These are phyloP conservation scores for Pterocarpus macrocarpus DNA, from an alignment of 306 rosid genomes.

Conservation along the genomic window DNA sequence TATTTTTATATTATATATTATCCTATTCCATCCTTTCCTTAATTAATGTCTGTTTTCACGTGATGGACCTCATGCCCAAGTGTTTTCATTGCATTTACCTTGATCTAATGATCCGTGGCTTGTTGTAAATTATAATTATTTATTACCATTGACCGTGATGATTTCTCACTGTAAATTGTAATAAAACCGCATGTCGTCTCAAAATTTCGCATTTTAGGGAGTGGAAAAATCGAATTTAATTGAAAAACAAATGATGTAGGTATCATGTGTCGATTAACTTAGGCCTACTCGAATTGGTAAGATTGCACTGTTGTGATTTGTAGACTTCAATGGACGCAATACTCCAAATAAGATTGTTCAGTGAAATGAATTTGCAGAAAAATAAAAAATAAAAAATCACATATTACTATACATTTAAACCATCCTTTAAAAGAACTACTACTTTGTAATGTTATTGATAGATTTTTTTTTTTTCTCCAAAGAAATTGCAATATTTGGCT, in stretches of 20 bases:
- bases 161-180: not conserved
- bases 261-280: not conserved
- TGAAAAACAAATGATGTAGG: too few relatives aligned
- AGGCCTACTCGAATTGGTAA: not conserved
- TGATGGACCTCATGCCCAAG: not conserved
- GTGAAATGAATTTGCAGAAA: not conserved
- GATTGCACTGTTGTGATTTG: not conserved
- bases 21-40: not conserved
- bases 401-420: not conserved
- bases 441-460: not conserved
- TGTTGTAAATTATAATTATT: not conserved
- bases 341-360: not conserved
- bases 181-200: not conserved
- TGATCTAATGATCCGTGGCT: not conserved
- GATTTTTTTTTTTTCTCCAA: not conserved
- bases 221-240: not conserved
- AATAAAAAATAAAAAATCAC: not conserved
- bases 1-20: not conserved
- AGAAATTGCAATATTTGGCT: not conserved
- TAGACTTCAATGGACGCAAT: not conserved
- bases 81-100: not conserved
- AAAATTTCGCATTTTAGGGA: not conserved
- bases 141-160: not conserved
- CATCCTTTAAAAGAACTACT: not conserved
- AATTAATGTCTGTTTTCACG: not conserved